These are phyloP conservation scores for Graphilbum sp. DNA, from an alignment of 2,329 filamentous ascomycete species.

Conservation along the genomic window DNA sequence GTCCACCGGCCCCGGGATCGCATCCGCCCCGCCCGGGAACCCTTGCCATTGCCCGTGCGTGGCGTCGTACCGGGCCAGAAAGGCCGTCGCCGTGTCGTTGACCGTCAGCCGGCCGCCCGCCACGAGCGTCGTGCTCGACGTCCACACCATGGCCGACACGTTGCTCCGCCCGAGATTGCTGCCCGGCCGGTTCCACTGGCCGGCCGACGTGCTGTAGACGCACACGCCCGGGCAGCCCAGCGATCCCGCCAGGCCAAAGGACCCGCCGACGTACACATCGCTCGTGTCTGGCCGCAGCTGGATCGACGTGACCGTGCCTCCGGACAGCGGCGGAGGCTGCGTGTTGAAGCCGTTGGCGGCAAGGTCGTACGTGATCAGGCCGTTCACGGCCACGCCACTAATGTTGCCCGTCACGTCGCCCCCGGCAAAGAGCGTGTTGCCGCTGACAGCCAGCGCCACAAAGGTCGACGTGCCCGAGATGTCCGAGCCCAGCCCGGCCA, in stretches of 20 bases:
- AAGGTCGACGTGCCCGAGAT: constrained; percentile 61
- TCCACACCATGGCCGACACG: constrained; percentile 62
- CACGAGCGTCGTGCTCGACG: constrained; percentile 52
- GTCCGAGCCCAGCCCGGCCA: constrained; percentile 53
- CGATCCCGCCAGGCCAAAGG: constrained; percentile 68
- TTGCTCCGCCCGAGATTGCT: constrained; percentile 50
- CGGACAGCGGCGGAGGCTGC: constrained; percentile 62
- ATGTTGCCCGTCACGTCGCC: constrained; percentile 62
- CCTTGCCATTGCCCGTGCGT: constrained; percentile 48
- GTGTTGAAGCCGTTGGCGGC: constrained; percentile 42
- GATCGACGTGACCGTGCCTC: constrained; percentile 61
- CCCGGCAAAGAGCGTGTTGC: constrained; percentile 62
- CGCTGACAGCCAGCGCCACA: constrained; percentile 49
- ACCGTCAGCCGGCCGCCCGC: constrained; percentile 63
- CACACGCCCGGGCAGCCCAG: constrained; percentile 73
- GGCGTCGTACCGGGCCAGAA: constrained; percentile 57
- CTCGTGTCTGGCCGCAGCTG: constrained; percentile 50
- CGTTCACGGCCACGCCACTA: constrained; percentile 44
- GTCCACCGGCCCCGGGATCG: constrained; percentile 65
- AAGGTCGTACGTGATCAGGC: constrained; percentile 69
- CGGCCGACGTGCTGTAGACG: constrained; percentile 51
- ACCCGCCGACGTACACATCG: constrained; percentile 74
- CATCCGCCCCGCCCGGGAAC: constrained; percentile 38
- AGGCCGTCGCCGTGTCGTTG: constrained; percentile 42
- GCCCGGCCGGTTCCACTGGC: constrained; percentile 70